Evolutionary conservation across 331 rosid species (phyloP).

Genomic region (Cydonia oblonga): DNA sequence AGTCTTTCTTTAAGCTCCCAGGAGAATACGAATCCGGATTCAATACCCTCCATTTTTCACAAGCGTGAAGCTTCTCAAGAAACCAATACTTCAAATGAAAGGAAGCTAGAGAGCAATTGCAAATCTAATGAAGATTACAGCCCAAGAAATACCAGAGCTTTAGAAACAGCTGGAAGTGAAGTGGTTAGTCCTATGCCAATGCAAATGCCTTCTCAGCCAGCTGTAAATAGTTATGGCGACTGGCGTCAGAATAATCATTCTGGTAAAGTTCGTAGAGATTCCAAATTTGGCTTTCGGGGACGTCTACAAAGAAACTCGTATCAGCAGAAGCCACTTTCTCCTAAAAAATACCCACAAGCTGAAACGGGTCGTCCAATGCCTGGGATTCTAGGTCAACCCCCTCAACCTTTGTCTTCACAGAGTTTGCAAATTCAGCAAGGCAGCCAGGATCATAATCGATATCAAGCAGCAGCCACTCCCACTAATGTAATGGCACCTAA

Average conservation of each 20-base stretch:
- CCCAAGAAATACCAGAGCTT: conserved; percentile 31
- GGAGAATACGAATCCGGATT: conserved; percentile 22
- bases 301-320: conserved; percentile 35
- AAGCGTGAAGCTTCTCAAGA: conserved; percentile 31
- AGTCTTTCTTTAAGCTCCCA: conserved; percentile 23
- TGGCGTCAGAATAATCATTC: conserved; percentile 32
- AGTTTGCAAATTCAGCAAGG: conserved; percentile 39
- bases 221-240: conserved; percentile 29
- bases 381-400: conserved; percentile 24
- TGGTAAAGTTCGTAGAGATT: conserved; percentile 37
- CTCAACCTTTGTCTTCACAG: conserved; percentile 21
- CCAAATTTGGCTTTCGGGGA: conserved; percentile 31
- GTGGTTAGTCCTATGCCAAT: conserved; percentile 21
- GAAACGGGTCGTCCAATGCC: conserved; percentile 36
- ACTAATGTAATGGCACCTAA: conserved; percentile 20
- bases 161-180: conserved; percentile 30
- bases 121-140: conserved; percentile 23
- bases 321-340: conserved; percentile 31
- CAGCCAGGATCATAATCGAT: conserved; percentile 43
- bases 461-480: conserved; percentile 32
- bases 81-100: conserved; percentile 22
- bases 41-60: conserved; percentile 13
- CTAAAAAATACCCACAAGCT: conserved; percentile 26
- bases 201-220: conserved; percentile 24
- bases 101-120: conserved; percentile 17